Base-by-base conservation (phyloP, 2,329 filamentous ascomycete genomes). In the Alternaria consortialis region DNA sequence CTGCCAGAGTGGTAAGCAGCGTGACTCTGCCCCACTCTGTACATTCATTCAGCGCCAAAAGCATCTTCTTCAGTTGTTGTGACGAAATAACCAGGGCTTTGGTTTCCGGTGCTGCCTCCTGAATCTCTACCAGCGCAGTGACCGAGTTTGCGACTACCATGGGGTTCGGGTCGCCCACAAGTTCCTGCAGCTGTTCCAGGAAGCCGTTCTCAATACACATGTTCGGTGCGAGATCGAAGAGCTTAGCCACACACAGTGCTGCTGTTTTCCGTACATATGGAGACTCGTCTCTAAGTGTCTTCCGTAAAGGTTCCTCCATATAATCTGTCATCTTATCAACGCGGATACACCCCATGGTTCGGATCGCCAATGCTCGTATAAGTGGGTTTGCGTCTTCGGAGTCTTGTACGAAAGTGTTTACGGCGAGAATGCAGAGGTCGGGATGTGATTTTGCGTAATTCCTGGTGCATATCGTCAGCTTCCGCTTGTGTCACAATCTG, bases 251-350 rank as follows among this genome's bases (percentile, higher is more conserved):
- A 77, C 95, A 98, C 68, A 99, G 95, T 40, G 94, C 95, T 43
- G 95, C 95, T 2, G 95, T 99, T 83, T 99, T 99, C 71, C 95
- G 91, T 63, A 99, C 95, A 79, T 99, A 99, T 0, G 95, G 95
- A 50, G 94, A 98, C 81, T 99, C 95, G 81, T 99, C 95, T 79
- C 93, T 89, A 69, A 99, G 84, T 12, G 95, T 99, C 83, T 99
- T 99, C 71, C 95, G 88, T 65, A 99, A 82, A 13, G 95, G 95
- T 75, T 99, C 95, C 80, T 98, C 95, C 94, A 99, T 98, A 80
- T 99, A 99, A 78, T 99, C 95, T 67, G 98, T 93, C 93, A 99
- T 99, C 81, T 99, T 99, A 71, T 98, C 95, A 57, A 99, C 95
- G 58, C 95, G 86, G 73, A 99, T 98, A 76, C 95, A 98, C 40